Base-by-base conservation (phyloP, 2,329 filamentous ascomycete genomes). In the Chrysoporthe puriensis region DNA sequence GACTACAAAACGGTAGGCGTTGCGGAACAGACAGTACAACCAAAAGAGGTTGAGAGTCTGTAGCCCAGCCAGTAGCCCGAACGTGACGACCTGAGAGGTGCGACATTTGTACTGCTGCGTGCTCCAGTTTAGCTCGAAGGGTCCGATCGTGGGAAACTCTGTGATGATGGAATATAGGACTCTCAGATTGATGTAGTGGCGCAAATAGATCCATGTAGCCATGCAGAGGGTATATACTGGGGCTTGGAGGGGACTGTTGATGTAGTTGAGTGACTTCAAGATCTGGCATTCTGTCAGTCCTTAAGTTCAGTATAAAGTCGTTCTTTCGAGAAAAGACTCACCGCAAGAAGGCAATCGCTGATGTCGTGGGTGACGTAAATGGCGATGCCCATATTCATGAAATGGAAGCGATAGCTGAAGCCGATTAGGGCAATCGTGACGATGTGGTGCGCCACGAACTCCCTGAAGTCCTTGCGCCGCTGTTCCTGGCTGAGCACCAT, bases 321-420 rank as follows among this genome's bases (percentile, higher is more conserved):
- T 18, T 14, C 8, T 16, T 18, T 4, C 16, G n/a, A 57, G 36
- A 11, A 40, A 40, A 21, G 6, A 81, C 90, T 80, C 87, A 94
- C 92, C 48, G 95, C 94, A 58, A 97, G 86, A 86, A 97, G 97
- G 81, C 97, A 97, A 79, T 97, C 94, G 69, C 90, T 94, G 70
- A 97, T 91, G 76, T 98, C 94, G 79, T 97, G 93, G 11, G 94
- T 97, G 70, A 96, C 93, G 79, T 97, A 98, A 44, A 98, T 93
- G 26, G 93, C 92, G 64, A 97, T 81, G 34, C 94, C 94, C 78
- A 98, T 96, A 80, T 97, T 94, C 21, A 94, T 96, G 79, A 97
- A 98, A 80, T 98, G 94, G 83, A 97, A 97, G 69, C 93, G 89
- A 81, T 97, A 98, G 82, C 92, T 96, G 75, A 95, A 82, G 67